Percentiles rank a stretch among this genome's conserved stretches.
phyloP scores from a whole-genome alignment of 78 protist species.

The Speleostelium caveatum region DNA sequence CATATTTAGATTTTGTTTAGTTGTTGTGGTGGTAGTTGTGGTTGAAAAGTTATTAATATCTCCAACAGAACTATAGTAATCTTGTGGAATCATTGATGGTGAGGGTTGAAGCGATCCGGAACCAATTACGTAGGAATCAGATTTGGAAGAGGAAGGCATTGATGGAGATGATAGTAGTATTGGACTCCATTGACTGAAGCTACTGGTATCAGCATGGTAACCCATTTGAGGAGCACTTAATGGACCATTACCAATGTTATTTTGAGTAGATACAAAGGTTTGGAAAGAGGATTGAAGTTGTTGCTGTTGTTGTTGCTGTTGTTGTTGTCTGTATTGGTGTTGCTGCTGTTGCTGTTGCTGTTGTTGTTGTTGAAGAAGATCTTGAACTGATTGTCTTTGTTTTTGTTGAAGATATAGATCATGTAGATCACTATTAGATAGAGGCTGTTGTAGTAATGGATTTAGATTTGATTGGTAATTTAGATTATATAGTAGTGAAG shows the following conservation, averaged over 20 bases:
- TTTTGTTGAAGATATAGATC: neutral
- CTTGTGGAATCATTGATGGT: neutral
- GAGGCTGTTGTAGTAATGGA: too few species aligned
- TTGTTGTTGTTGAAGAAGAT: slow-evolving; percentile 14
- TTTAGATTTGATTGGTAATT: too few species aligned
- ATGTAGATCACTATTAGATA: neutral
- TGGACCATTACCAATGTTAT: neutral
- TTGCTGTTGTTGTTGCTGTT: neutral
- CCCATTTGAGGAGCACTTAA: too few species aligned
- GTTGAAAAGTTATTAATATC: neutral
- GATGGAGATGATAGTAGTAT: too few species aligned
- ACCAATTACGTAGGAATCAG: too few species aligned
- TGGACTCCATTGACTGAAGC: too few species aligned
- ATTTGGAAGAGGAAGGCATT: too few species aligned
- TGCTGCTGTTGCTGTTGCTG: slow-evolving; percentile 12
- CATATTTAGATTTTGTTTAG: neutral
- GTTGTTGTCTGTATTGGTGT: neutral
- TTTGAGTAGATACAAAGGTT: neutral
- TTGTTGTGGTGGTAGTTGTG: slow-evolving; percentile 1
- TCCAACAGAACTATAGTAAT: neutral
- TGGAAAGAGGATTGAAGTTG: neutral
- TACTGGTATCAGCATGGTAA: neutral
- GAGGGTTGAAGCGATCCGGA: too few species aligned
- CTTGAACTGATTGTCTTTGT: neutral
- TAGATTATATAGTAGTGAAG: too few species aligned